Percentiles rank a stretch among this genome's conserved stretches.
Conservation (phyloP, 2,329 filamentous ascomycete species). For the Parascedosporium putredinis region DNA sequence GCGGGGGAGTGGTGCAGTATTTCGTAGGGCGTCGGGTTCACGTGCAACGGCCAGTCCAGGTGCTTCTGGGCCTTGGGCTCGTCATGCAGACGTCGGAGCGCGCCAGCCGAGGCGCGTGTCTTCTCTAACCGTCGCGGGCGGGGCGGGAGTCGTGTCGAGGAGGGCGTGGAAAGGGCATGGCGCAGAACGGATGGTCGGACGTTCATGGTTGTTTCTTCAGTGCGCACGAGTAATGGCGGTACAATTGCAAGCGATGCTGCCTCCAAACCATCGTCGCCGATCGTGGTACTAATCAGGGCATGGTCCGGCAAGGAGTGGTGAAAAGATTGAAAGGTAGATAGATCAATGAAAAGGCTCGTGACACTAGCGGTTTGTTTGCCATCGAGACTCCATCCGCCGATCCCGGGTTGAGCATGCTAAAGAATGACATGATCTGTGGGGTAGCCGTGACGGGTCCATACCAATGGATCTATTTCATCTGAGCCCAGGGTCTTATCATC, state of each 20-base stretch:
- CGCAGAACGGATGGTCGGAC: not conserved
- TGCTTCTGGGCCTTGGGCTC: not conserved
- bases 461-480: no score
- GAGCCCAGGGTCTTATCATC: no score
- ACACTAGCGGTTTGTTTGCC: no score
- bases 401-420: not conserved
- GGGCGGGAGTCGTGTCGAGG: not conserved
- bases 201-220: not conserved
- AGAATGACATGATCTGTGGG: not conserved
- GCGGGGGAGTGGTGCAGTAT: slow-evolving; percentile 50
- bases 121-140: not conserved
- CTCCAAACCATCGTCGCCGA: not conserved
- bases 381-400: no score
- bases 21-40: slow-evolving; percentile 74
- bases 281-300: not conserved
- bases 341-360: no score
- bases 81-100: not conserved
- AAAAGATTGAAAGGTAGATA: no score
- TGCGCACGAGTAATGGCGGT: not conserved
- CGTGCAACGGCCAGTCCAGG: slow-evolving; percentile 33
- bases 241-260: not conserved
- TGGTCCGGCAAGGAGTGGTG: no score
- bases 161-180: not conserved
- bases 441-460: no score
- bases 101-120: not conserved